Base-by-base conservation (phyloP, 805 yeast species). In the Hanseniaspora occidentalis region DNA sequence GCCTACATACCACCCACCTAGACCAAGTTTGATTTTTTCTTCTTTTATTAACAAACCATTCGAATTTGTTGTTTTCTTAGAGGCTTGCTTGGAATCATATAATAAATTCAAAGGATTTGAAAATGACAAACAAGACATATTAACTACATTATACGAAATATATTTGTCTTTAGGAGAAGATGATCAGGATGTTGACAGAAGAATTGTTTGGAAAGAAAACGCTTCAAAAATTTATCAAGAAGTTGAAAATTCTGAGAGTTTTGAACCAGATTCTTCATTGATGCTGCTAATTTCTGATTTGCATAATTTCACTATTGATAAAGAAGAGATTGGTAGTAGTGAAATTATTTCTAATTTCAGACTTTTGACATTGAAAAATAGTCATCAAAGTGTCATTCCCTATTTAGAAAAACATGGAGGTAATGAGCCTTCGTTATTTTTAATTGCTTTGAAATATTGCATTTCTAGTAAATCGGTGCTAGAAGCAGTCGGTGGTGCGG, bases 11-110 rank as follows among this genome's bases (percentile, higher is more conserved):
- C 79, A 79, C 39, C 96, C 97, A 1, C 98, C 98, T 3, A 71
- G 78, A 39, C 97, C 97, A 6, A 70, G 86, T 35, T 66, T 89
- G 31, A 83, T 89, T 1, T 92, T 85, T 54, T 78, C 89, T 2
- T 77, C 94, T 1, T 92, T 92, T 56, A 75, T 83, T n/a, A 73
- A 79, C 48, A 84, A 82, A 54, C 86, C 92, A 0, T 73, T 78
- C 52, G 92, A 88, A 53, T 89, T 92, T 67, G 92, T 88, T 20
- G 82, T 84, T 6, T 92, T 92, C 47, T 59, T 92, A 42, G 98
- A 92, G 56, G 20, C 97, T 0, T 85, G 95, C 50, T 61, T 86
- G 13, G 84, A 79, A 49, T 70, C 82, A 10, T 83, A 83, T 53
- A 86, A 79, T 41, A 70, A 70, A 42, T 83, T 78, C 52, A 92